phyloP scores from a whole-genome alignment of 2,329 filamentous ascomycete species.

The Boeremia lycopersici region DNA sequence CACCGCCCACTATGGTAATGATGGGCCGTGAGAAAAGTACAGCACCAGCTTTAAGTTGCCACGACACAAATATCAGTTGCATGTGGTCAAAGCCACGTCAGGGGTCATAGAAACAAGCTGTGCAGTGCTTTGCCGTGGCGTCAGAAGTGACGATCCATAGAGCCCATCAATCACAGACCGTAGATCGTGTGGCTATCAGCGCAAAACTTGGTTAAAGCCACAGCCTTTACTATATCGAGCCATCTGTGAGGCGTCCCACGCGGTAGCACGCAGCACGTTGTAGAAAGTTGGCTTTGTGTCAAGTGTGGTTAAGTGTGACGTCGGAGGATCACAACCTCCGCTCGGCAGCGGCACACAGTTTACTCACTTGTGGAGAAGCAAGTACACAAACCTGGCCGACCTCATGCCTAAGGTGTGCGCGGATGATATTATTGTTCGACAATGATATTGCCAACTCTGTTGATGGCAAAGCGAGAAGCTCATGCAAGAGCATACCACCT shows the following conservation, averaged over 20 bases:
- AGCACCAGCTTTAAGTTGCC: constrained; percentile 10
- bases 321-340: constrained; percentile 3
- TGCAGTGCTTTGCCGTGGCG: constrained; percentile 11
- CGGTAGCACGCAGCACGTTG: not conserved
- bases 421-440: constrained; percentile 12
- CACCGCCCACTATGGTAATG: not conserved
- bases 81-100: constrained; percentile 30
- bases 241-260: constrained; percentile 18
- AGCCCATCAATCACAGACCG: constrained; percentile 7
- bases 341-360: not conserved
- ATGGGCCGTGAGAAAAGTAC: not conserved
- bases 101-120: constrained; percentile 25
- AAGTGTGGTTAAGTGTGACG: constrained; percentile 21
- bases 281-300: not conserved
- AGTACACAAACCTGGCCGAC: not conserved
- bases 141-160: constrained; percentile 7
- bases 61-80: constrained; percentile 10
- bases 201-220: constrained; percentile 7
- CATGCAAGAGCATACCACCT: constrained; percentile 9
- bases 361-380: not conserved
- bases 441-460: constrained; percentile 12
- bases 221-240: constrained; percentile 7
- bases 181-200: constrained; percentile 2
- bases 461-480: constrained; percentile 13
- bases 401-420: constrained; percentile 18